Evolutionary conservation across 768 basidiomycete genomes (phyloP).

Genomic region (Pleurotus ostreatus): DNA sequence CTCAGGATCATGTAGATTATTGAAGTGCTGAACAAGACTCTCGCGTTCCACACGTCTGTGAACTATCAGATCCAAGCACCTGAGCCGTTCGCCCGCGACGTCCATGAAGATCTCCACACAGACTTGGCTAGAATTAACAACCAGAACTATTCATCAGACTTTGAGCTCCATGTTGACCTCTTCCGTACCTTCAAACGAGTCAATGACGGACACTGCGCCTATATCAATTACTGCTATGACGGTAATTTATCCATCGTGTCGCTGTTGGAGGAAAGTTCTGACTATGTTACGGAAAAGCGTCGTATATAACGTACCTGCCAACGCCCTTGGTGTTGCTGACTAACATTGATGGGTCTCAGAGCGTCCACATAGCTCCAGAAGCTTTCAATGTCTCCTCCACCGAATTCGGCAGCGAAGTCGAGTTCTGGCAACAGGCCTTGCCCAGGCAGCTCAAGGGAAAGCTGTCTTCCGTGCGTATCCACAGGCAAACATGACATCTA

Average conservation of each 20-base stretch:
- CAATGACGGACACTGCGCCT: constrained; percentile 57
- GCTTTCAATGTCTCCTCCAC: constrained; percentile 47
- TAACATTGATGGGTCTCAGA: constrained; percentile 38
- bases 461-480: constrained; percentile 33
- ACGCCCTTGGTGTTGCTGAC: constrained; percentile 45
- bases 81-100: constrained; percentile 45
- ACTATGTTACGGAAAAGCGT: constrained; percentile 20
- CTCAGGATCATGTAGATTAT: constrained; percentile 39
- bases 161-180: constrained; percentile 52
- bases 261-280: not conserved
- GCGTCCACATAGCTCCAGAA: constrained; percentile 48
- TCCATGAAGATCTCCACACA: constrained; percentile 50
- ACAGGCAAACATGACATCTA: no score
- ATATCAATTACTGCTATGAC: constrained; percentile 54
- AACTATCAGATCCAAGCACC: constrained; percentile 59
- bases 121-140: constrained; percentile 45
- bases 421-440: constrained; percentile 52
- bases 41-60: constrained; percentile 59
- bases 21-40: constrained; percentile 52
- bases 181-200: constrained; percentile 49
- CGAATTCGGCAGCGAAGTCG: constrained; percentile 47
- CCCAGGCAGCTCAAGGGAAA: constrained; percentile 41
- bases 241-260: constrained; percentile 23
- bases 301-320: constrained; percentile 46
- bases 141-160: constrained; percentile 44